Evolutionary conservation across 2,329 filamentous ascomycete species (phyloP), one percentile per base, ranked within the genome.

Genomic region (Triangularia verruculosa): DNA sequence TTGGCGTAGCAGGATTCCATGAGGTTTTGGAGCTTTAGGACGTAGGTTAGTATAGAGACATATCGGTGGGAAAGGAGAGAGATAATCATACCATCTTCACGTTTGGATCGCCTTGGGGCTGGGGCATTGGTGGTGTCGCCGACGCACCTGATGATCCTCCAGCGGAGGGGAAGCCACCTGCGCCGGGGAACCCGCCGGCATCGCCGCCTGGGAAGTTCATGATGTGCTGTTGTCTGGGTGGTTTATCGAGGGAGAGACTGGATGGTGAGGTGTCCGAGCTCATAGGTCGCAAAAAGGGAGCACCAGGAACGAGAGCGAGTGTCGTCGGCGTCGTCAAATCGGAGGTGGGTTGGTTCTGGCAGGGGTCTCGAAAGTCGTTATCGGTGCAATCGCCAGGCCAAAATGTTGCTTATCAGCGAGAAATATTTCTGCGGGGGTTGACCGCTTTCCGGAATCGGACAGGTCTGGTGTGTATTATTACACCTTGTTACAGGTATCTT

Each of bases 1-100:
- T 99, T 99, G 63, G 89, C 89, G 24, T 89, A 87, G 75, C 95
- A 99, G 32, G 92, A 96, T 78, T 98, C 93, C 92, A 97, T 97
- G 52, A 87, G 86, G 24, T 82, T 78, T 83, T 92, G 87, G 80
- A 97, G 62, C 69, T 71, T 51, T 30, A 64, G 60, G 63, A 61
- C 53, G 66, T 62, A 63, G 58, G 65, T 52, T 39, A 39, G 1
- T 5, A 39, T 12, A n/a, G 4, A 39, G 34, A n/a, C 12, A n/a
- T 27, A 58, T 32, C 12, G 32, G 28, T 13, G 32, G 25, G 25
- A 47, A 17, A 6, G 13, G 24, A n/a, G 5, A 11, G 30, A 30
- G 3, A 53, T 15, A 30, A 43, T 12, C 69, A 47, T 57, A 74
- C 74, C 72, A 66, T 71, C 67, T 85, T 85, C 68, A 85, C 75